phyloP scores from a whole-genome alignment of 2,329 filamentous ascomycete genomes.

The Fusarium piperis region DNA sequence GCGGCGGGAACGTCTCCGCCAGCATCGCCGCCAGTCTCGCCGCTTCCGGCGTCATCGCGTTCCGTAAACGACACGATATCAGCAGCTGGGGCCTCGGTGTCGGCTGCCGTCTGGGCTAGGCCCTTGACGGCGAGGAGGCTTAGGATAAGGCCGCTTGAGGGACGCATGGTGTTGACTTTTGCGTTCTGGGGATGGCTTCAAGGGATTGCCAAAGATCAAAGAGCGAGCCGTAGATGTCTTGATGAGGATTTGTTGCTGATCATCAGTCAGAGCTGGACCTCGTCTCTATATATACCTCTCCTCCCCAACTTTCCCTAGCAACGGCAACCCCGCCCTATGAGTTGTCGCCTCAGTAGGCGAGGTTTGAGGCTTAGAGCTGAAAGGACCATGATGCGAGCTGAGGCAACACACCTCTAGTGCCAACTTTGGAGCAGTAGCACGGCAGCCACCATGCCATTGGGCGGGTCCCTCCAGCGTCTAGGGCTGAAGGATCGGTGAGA shows the following conservation, averaged over 20 bases:
- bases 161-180: constrained; percentile 1
- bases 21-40: neutral
- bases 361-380: neutral
- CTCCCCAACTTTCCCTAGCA: neutral
- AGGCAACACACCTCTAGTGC: neutral
- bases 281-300: neutral
- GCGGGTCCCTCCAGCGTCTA: neutral
- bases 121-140: neutral
- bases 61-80: neutral
- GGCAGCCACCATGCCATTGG: neutral
- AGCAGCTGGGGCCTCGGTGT: neutral
- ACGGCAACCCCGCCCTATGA: neutral
- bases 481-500: neutral
- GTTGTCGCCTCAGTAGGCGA: neutral
- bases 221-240: neutral
- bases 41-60: neutral
- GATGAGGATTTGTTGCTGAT: neutral
- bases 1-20: neutral
- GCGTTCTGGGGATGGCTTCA: neutral
- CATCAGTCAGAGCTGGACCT: neutral
- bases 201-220: neutral
- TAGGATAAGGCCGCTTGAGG: neutral
- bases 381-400: neutral
- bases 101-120: neutral
- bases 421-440: neutral